Evolutionary conservation across 2,329 filamentous ascomycete genomes (phyloP), one percentile per base, ranked within the genome.

Genomic region (Cladobotryum protrusum): DNA sequence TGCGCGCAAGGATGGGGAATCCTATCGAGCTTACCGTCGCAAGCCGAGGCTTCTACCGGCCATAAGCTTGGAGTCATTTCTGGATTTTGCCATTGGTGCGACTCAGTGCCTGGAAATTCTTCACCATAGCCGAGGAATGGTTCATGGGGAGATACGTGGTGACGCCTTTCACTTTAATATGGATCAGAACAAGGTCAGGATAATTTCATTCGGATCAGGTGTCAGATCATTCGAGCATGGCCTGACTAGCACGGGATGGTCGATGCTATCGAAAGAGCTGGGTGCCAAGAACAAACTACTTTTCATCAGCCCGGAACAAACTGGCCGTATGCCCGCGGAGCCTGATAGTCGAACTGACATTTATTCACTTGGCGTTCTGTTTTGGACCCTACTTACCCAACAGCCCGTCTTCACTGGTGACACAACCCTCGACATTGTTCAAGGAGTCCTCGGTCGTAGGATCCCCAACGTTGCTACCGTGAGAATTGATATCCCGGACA

Each of bases 301-400:
- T 46, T 96, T 89, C 63, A 95, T 96, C 63, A 92, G 90, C 43
- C 91, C 92, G 0, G 92, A 97, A 64, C 92, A 96, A 72, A 96
- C 92, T 2, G 92, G 92, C 13, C 84, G 92, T 17, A 86, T 96
- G 79, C 88, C 90, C 3, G 89, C 88, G 3, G 91, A 96, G 65
- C 92, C 92, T 1, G 92, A 96, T 67, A 88, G 81, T 40, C 81
- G 92, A 37, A 96, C 92, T 14, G 92, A 97, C 66, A 95, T 96
- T 32, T 96, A 96, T 70, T 91, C 89, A 1, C 73, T 96, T 1
- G 92, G 92, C 4, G 84, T 96, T 36, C 68, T 96, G 1, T 92
- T 96, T 65, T 96, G 89, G 86, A 88, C 81, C 8, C 79, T 95
- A 61, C 73, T 95, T 42, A 87, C 88, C 2, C 89, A 90, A 24